A percentile compares a stretch with the other conserved stretches of the same genome.
phyloP scores from a whole-genome alignment of 352 stramenopile species.

The Globisporangium carolinianum region DNA sequence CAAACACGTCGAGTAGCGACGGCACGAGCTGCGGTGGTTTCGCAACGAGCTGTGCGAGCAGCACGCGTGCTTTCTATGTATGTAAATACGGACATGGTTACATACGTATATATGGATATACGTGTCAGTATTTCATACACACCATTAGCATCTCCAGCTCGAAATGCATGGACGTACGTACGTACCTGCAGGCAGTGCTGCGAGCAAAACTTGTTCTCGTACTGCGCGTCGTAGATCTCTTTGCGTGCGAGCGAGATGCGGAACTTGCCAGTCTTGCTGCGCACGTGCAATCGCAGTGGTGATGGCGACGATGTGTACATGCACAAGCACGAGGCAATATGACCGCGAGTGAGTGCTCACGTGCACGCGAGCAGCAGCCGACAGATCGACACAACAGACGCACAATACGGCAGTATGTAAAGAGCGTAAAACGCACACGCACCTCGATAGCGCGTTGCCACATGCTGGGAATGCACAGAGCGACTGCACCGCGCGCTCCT shows the following conservation, averaged over 20 bases:
- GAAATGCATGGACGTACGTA: background rate
- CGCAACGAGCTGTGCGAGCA: constrained; percentile 48
- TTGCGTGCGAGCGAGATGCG: constrained; percentile 65
- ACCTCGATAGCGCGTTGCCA: constrained; percentile 42
- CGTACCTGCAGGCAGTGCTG: constrained; percentile 55
- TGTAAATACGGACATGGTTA: too few relatives aligned
- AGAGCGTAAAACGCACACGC: constrained; percentile 5
- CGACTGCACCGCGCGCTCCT: constrained; percentile 60
- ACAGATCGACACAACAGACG: too few relatives aligned
- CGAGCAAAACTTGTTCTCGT: constrained; percentile 81
- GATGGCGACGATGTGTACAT: too few relatives aligned
- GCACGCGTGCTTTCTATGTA: constrained; percentile 58
- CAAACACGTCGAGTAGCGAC: constrained; percentile 72
- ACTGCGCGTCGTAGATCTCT: constrained; percentile 75
- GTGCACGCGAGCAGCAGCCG: background rate
- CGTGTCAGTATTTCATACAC: too few relatives aligned
- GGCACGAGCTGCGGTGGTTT: constrained; percentile 83
- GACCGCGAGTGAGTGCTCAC: background rate
- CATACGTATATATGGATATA: too few relatives aligned
- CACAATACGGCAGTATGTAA: too few relatives aligned
- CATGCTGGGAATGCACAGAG: constrained; percentile 75
- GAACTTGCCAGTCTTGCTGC: constrained; percentile 56
- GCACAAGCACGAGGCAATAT: background rate
- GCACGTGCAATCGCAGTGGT: background rate
- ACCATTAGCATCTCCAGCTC: too few relatives aligned